Evolutionary conservation across 768 basidiomycete species (phyloP), one percentile per base, ranked within the genome.

Genomic region (Lactarius indigo): DNA sequence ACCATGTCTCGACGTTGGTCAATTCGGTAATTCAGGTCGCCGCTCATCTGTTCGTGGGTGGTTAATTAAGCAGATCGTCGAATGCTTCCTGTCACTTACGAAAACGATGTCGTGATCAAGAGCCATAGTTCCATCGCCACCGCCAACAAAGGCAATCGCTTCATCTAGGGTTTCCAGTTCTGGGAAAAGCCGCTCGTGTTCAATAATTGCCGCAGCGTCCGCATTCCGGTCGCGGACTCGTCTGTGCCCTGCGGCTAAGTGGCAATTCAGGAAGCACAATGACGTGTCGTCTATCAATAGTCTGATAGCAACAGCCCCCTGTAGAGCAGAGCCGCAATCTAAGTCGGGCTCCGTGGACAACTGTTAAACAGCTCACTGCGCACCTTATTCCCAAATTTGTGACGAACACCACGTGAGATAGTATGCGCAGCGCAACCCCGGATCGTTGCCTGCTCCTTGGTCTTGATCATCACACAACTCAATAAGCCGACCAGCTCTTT

Each of bases 21-120:
- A 70, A 98, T 96, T 54, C 96, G 94, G 74, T 98, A 99, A 78
- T 99, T 99, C 79, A 99, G 83, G 76, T 98, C 96, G 0, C 96
- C 96, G 67, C 89, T 93, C 57, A 96, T 76, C 92, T 94, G 64
- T 10, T 54, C 1, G 28, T 23, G 33, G 35, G 35, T 13, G 35
- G 2, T 37, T 1, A 37, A 31, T 12, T 63, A 26, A 63, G 55
- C 17, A 18, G 13, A 33, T 20, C 18, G 20, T 28, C 15, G 35
- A n/a, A 17, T 39, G 23, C 37, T 31, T 31, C 65, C 17, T 59
- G 26, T 18, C 12, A 84, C 88, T 74, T 73, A 95, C 90, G 62
- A 98, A 87, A 64, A 95, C 92, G 58, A 96, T 85, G 73, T 99
- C 96, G 76, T 99, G 96, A 73, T 99, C 96, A 55, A 96, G 80